Conservation (phyloP, 345 rosid species). For the Linum trigynum region DNA sequence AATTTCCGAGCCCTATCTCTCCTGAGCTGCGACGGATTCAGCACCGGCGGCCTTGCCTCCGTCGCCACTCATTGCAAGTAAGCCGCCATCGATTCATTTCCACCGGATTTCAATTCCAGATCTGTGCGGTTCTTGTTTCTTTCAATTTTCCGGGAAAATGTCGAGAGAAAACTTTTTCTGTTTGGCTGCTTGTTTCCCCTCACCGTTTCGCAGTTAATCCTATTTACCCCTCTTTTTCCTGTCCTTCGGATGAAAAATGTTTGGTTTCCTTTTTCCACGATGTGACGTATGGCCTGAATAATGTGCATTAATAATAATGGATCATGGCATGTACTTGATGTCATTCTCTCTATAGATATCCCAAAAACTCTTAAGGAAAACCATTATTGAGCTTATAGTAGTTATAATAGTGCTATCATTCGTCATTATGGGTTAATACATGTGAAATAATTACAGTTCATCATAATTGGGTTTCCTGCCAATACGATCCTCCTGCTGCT, state of each 20-base stretch:
- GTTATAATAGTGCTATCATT: neutral
- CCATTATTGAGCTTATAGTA: neutral
- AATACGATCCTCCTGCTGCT: neutral
- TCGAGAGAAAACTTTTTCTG: neutral
- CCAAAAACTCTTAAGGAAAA: neutral
- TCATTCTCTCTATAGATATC: neutral
- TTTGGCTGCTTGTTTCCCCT: neutral
- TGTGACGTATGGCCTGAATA: neutral
- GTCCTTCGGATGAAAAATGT: slow-evolving; percentile 17
- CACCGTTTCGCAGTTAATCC: neutral
- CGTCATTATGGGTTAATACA: neutral
- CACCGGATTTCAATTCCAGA: neutral
- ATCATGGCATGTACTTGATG: slow-evolving; percentile 1
- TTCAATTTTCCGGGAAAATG: neutral
- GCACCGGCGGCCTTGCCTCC: slow-evolving; percentile 48
- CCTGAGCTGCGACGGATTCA: slow-evolving; percentile 61
- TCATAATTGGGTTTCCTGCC: neutral
- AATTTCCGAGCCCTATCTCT: slow-evolving; percentile 48
- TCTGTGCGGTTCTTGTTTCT: neutral
- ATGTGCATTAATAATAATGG: neutral
- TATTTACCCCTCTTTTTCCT: neutral
- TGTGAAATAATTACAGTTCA: neutral
- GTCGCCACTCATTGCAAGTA: slow-evolving; percentile 61
- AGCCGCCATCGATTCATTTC: neutral
- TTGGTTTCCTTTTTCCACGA: neutral